These are phyloP conservation scores for Solanum chacoense DNA, from an alignment of 305 asterid species.

Conservation along the genomic window DNA sequence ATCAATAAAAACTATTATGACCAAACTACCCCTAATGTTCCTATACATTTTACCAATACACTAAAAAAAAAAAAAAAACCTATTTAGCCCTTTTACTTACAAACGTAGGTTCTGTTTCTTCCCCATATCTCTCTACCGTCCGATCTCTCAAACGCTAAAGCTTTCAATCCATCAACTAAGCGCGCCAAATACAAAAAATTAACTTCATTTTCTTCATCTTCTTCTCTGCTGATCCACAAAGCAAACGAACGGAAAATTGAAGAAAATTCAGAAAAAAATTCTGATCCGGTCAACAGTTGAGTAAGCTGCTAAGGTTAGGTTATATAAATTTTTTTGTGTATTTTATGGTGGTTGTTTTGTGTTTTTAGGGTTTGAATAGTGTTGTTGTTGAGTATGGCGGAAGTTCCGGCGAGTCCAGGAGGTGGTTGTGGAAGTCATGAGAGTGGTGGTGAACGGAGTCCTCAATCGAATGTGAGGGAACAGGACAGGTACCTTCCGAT, in stretches of 20 bases:
- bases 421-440: slow-evolving; percentile 10
- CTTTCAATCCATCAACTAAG: background rate
- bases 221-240: background rate
- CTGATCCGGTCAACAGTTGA: background rate
- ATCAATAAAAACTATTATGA: background rate
- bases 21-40: background rate
- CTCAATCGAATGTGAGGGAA: slow-evolving; percentile 1
- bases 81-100: background rate
- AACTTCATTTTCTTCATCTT: background rate
- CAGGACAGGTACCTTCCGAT: slow-evolving; percentile 5
- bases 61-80: background rate
- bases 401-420: slow-evolving; percentile 4
- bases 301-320: background rate
- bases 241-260: background rate
- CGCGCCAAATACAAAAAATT: slow-evolving; percentile 2
- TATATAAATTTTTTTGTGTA: background rate
- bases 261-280: background rate
- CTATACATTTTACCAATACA: background rate
- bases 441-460: background rate
- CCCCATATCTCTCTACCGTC: background rate
- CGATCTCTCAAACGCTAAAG: background rate
- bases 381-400: background rate
- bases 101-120: background rate
- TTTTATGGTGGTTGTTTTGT: background rate
- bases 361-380: background rate